A percentile compares a stretch with the other conserved stretches of the same genome.
These are phyloP conservation scores for Hirschfeldia incana DNA, from an alignment of 345 rosid genomes.

Conservation along the genomic window DNA sequence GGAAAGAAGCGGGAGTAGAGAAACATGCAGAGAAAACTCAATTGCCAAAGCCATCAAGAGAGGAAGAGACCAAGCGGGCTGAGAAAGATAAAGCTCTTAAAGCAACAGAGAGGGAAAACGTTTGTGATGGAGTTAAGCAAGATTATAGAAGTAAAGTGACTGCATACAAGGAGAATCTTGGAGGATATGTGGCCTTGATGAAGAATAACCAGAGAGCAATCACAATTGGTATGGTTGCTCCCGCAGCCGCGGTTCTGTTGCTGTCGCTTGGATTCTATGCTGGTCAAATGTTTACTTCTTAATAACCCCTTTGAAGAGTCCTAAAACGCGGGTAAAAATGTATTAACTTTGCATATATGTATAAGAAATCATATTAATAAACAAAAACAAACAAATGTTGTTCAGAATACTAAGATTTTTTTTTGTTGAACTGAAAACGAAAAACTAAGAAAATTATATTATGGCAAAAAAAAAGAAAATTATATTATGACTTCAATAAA, in stretches of 20 bases:
- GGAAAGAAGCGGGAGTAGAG: neutral
- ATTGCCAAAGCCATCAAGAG: slow-evolving; percentile 2
- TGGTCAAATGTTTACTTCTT: slow-evolving; percentile 25
- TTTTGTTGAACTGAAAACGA: no score
- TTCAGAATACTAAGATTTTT: neutral
- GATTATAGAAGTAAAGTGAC: slow-evolving; percentile 18
- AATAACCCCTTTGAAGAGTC: neutral
- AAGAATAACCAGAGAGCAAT: slow-evolving; percentile 26
- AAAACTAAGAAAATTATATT: no score
- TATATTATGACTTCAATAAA: neutral
- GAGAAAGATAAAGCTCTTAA: slow-evolving; percentile 21
- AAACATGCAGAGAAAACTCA: slow-evolving; percentile 12
- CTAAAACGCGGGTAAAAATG: neutral
- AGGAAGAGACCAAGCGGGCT: neutral
- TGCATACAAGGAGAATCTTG: slow-evolving; percentile 33
- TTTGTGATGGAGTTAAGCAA: slow-evolving; percentile 26
- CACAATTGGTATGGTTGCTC: slow-evolving; percentile 28
- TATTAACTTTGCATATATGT: slow-evolving; percentile 3
- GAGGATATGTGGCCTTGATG: slow-evolving; percentile 36
- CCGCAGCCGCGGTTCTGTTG: slow-evolving; percentile 29
- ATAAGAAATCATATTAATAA: neutral
- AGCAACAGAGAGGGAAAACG: neutral
- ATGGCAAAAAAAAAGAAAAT: neutral
- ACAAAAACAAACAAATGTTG: neutral
- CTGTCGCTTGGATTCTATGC: slow-evolving; percentile 37